These are phyloP conservation scores for Plasmodium blacklocki DNA, from an alignment of 169 alveolate genomes.

Conservation along the genomic window DNA sequence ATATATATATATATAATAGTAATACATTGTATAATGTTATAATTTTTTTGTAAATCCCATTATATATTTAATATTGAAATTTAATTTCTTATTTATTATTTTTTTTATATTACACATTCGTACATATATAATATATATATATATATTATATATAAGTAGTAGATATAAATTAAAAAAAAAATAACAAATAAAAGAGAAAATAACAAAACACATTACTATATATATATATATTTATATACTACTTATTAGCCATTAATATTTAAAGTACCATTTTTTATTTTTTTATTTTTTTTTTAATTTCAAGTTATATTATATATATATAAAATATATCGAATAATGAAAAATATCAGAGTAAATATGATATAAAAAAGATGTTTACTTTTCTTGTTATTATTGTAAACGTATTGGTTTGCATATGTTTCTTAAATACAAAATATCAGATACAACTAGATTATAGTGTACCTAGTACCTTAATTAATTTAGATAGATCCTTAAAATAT, in stretches of 20 bases:
- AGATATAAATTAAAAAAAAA: too few species aligned
- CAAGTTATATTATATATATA: neutral
- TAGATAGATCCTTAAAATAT: slow-evolving; percentile 36
- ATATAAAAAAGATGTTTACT: slow-evolving; percentile 21
- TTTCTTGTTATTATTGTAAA: slow-evolving; percentile 31
- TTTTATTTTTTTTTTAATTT: too few species aligned
- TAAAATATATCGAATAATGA: neutral
- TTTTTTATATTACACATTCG: too few species aligned
- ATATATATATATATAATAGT: too few species aligned
- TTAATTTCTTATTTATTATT: too few species aligned
- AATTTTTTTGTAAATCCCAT: too few species aligned
- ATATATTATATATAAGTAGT: too few species aligned
- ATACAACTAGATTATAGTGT: slow-evolving; percentile 57
- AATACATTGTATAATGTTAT: too few species aligned
- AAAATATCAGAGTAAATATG: slow-evolving; percentile 9
- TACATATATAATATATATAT: too few species aligned
- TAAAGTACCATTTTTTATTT: neutral
- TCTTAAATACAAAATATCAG: slow-evolving; percentile 69
- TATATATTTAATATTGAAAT: too few species aligned
- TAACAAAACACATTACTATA: neutral
- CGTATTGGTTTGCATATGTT: slow-evolving; percentile 48
- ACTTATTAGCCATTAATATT: too few species aligned
- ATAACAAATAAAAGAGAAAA: too few species aligned
- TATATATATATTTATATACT: neutral
- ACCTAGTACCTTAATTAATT: slow-evolving; percentile 49